Conservation (phyloP, 768 basidiomycete species). For the Tricholoma flavovirens region DNA sequence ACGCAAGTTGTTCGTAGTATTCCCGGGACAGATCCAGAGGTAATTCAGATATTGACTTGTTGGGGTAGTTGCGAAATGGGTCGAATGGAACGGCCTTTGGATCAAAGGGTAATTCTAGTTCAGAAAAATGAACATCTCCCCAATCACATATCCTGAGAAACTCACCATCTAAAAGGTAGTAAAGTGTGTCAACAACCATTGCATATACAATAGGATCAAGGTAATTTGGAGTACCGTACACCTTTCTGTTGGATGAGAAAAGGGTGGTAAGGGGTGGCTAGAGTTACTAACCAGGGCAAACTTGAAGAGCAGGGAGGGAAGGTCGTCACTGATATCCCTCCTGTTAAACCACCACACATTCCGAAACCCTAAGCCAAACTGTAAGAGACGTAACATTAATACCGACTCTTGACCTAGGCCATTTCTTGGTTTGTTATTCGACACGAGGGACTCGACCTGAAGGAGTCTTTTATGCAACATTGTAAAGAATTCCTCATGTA, state of each 20-base stretch:
- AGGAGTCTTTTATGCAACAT: conserved; percentile 43
- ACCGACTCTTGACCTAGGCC: conserved; percentile 39
- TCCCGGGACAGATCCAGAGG: conserved; percentile 52
- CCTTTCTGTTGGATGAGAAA: conserved; percentile 29
- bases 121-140: not conserved
- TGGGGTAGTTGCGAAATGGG: conserved; percentile 62
- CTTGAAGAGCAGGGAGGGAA: conserved; percentile 42
- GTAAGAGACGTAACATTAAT: conserved; percentile 60
- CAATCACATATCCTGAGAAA: not conserved
- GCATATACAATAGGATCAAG: conserved; percentile 57
- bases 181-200: conserved; percentile 66
- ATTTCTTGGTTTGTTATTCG: conserved; percentile 12
- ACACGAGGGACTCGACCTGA: conserved; percentile 31
- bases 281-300: conserved; percentile 44
- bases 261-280: conserved; percentile 7
- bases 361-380: conserved; percentile 67
- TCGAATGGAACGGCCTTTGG: conserved; percentile 50
- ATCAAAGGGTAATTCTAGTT: conserved; percentile 57
- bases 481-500: conserved; percentile 55
- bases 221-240: conserved; percentile 46
- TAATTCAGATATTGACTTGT: conserved; percentile 41
- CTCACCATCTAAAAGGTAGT: conserved; percentile 70
- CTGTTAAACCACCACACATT: conserved; percentile 48
- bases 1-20: conserved; percentile 50
- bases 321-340: conserved; percentile 37